Evolutionary conservation across 352 stramenopile species (phyloP).

Genomic region (Phytophthora tubulina): DNA sequence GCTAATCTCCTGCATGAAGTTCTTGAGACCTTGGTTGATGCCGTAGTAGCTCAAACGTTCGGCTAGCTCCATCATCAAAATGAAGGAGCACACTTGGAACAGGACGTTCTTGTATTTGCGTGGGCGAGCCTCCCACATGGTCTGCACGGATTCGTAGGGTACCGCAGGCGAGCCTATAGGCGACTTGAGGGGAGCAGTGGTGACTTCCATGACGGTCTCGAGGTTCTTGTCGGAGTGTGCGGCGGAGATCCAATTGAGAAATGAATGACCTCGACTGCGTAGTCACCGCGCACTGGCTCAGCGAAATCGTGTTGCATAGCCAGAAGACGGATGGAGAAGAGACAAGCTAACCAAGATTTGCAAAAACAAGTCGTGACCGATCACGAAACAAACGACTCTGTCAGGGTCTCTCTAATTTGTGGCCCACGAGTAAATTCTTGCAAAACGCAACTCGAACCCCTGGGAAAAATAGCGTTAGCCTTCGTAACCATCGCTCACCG

Average conservation of each 20-base stretch:
- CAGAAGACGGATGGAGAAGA: constrained; percentile 6
- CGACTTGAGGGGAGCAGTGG: constrained; percentile 37
- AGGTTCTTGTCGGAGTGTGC: constrained; percentile 18
- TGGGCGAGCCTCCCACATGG: constrained; percentile 56
- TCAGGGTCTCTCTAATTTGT: constrained; percentile 13
- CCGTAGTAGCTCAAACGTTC: constrained; percentile 75
- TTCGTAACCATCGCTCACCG: no score
- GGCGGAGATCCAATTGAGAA: constrained; percentile 31
- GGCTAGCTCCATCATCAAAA: constrained; percentile 38
- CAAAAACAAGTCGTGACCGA: constrained; percentile 28
- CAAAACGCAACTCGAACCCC: constrained; percentile 1
- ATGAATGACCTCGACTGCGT: constrained; percentile 12
- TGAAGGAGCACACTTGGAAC: constrained; percentile 65
- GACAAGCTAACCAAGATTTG: constrained; percentile 27
- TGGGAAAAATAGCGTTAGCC: background rate
- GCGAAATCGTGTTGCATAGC: constrained; percentile 19
- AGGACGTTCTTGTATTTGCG: constrained; percentile 73
- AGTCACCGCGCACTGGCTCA: constrained; percentile 14
- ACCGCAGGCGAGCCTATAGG: constrained; percentile 31
- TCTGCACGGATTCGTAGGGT: constrained; percentile 31
- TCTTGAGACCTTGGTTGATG: constrained; percentile 89
- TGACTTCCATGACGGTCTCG: constrained; percentile 24
- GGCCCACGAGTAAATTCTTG: constrained; percentile 17
- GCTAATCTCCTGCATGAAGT: constrained; percentile 80
- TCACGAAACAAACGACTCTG: constrained; percentile 27